phyloP scores from a whole-genome alignment of 192 early-diverging fungal species.

The Coemansia sp. region DNA sequence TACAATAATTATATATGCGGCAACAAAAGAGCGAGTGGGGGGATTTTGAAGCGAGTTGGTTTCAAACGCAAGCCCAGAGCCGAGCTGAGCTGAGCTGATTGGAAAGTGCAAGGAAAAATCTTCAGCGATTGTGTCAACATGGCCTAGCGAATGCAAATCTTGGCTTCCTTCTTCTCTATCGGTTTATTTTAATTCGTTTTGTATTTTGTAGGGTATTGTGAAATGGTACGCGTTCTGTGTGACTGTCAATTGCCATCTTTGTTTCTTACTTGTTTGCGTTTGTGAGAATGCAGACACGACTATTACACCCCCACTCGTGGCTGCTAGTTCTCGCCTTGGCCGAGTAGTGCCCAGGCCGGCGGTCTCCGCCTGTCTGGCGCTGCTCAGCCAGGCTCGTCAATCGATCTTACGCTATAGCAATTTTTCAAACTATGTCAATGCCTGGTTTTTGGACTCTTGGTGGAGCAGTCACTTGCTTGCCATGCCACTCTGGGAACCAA shows the following conservation, averaged over 20 bases:
- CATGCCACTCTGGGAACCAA: slow-evolving; percentile 42
- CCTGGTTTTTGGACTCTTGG: slow-evolving; percentile 45
- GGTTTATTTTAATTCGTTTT: too few species aligned
- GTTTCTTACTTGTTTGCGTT: slow-evolving; percentile 8
- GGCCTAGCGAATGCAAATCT: not conserved
- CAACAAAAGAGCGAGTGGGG: not conserved
- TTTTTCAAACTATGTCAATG: slow-evolving; percentile 31
- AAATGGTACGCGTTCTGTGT: not conserved
- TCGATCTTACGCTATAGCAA: slow-evolving; percentile 30
- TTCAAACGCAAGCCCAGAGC: too few species aligned
- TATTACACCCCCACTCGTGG: slow-evolving; percentile 18
- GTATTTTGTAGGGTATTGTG: not conserved
- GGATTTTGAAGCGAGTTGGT: too few species aligned
- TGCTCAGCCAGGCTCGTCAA: slow-evolving; percentile 10
- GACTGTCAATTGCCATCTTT: not conserved
- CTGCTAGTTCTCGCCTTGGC: slow-evolving; percentile 12
- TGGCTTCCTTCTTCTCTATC: not conserved
- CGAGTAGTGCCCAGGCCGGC: not conserved
- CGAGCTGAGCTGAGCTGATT: not conserved
- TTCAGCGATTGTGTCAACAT: too few species aligned
- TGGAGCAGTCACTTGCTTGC: not conserved
- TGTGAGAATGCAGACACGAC: slow-evolving; percentile 20
- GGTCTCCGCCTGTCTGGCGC: not conserved
- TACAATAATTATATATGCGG: too few species aligned
- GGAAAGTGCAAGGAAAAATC: not conserved